Conservation (phyloP, 192 early-diverging fungal species). For the Cetraspora pellucida region DNA sequence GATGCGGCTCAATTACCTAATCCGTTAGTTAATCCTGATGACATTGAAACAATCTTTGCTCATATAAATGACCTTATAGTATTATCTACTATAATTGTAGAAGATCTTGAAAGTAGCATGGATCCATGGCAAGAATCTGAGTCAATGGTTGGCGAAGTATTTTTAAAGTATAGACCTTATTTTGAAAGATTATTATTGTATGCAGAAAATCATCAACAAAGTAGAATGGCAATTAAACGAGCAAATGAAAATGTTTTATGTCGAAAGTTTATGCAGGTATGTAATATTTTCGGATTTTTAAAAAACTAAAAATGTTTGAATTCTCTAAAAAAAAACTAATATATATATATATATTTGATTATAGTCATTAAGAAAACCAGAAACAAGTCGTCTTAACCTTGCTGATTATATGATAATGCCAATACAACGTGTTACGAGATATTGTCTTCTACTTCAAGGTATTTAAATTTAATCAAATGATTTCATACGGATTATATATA, state of each 20-base stretch:
- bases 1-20: conserved; percentile 33
- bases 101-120: conserved; percentile 29
- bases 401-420: conserved; percentile 77
- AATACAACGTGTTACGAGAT: conserved; percentile 79
- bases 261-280: conserved; percentile 42
- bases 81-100: conserved; percentile 37
- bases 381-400: conserved; percentile 62
- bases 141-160: conserved; percentile 38
- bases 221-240: conserved; percentile 35
- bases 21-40: conserved; percentile 40
- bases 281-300: no score
- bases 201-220: conserved; percentile 41
- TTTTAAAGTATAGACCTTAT: conserved; percentile 36
- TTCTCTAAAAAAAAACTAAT: neutral
- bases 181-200: conserved; percentile 46
- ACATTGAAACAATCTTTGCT: conserved; percentile 44
- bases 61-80: conserved; percentile 43
- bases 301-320: no score
- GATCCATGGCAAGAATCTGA: conserved; percentile 10
- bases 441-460: conserved; percentile 67
- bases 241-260: conserved; percentile 38
- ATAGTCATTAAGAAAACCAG: conserved; percentile 42
- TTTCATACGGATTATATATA: neutral
- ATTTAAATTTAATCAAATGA: neutral
- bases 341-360: neutral